Evolutionary conservation across 805 yeast genomes (phyloP), one percentile per base, ranked within the genome.

Genomic region (Candida ovalis): DNA sequence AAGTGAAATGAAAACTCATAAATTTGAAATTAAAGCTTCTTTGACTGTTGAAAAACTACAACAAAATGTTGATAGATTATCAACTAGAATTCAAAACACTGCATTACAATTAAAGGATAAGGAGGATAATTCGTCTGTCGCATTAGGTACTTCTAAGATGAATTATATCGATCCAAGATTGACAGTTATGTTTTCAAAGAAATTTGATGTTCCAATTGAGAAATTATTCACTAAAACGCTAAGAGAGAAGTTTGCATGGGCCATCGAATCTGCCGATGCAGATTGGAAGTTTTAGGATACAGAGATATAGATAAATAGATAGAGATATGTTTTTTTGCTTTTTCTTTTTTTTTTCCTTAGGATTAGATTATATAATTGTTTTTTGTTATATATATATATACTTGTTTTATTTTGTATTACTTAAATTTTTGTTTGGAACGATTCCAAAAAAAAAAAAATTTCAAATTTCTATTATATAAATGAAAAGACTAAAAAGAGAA

Each of bases 121-220:
- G 66, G 96, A 92, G 64, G 97, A 90, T 63, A 91, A 91, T 64
- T 88, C 96, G 0, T 88, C 88, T 55, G 97, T 92, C 24, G 91
- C 97, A 0, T 72, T 92, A 55, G 90, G 96, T 42, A 92, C 98
- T 0, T 88, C 96, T 23, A 92, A 92, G 72, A 81, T 88, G 76
- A 92, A 92, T 67, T 92, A 92, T 73, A 92, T 92, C 51, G 98
- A 92, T 67, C 98, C 98, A 23, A 76, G 98, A 55, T 72, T 92
- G 57, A 82, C 96, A 0, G 97, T 89, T 22, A 82, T 87, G 77
- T 92, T 90, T 62, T 79, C 96, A 45, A 91, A 90, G 67, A 87
- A 82, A 67, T 89, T 72, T 63, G 75, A 80, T 46, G 97, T 92
- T 19, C 98, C 98, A 7, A 85, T 92, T 46, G 97, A 92, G 67